A percentile compares a stretch with the other conserved stretches of the same genome.
These are phyloP conservation scores for Plasmopara halstedii DNA, from an alignment of 352 stramenopile species.

Conservation along the genomic window DNA sequence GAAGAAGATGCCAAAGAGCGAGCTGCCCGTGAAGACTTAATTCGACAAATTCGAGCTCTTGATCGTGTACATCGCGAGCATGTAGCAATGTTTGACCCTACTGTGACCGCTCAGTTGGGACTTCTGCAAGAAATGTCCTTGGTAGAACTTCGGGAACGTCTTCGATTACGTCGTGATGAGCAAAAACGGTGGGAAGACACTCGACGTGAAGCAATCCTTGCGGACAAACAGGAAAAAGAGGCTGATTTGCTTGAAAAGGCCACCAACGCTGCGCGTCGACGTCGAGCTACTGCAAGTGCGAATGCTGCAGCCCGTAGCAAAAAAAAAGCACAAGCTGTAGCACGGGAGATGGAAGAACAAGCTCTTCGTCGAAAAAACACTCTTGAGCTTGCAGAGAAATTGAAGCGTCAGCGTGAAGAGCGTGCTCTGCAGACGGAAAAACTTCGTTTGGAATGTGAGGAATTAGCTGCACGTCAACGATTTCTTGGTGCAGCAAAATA, in stretches of 20 bases:
- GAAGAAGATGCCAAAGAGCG: conserved; percentile 57
- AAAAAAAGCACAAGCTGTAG: conserved; percentile 45
- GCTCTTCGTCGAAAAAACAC: conserved; percentile 52
- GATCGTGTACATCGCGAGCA: conserved; percentile 73
- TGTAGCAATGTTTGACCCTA: conserved; percentile 87
- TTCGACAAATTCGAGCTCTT: conserved; percentile 77
- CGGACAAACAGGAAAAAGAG: conserved; percentile 75
- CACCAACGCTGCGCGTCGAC: conserved; percentile 64
- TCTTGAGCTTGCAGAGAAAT: conserved; percentile 65
- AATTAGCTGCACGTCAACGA: conserved; percentile 65
- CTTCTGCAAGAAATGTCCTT: conserved; percentile 91
- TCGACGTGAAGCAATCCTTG: conserved; percentile 57
- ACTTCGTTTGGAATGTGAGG: conserved; percentile 48
- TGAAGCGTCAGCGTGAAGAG: conserved; percentile 43
- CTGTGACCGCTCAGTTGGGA: conserved; percentile 75
- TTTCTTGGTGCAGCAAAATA: conserved; percentile 84
- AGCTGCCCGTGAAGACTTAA: conserved; percentile 72
- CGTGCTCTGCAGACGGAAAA: conserved; percentile 42
- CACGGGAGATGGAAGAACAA: conserved; percentile 53
- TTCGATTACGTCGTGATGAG: conserved; percentile 72
- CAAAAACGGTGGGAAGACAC: conserved; percentile 63
- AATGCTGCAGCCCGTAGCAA: conserved; percentile 47
- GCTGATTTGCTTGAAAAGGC: conserved; percentile 62
- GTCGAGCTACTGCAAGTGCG: conserved; percentile 52
- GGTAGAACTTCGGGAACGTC: conserved; percentile 69